Conservation (phyloP, 2,329 filamentous ascomycete species). For the Aspergillus flavus region DNA sequence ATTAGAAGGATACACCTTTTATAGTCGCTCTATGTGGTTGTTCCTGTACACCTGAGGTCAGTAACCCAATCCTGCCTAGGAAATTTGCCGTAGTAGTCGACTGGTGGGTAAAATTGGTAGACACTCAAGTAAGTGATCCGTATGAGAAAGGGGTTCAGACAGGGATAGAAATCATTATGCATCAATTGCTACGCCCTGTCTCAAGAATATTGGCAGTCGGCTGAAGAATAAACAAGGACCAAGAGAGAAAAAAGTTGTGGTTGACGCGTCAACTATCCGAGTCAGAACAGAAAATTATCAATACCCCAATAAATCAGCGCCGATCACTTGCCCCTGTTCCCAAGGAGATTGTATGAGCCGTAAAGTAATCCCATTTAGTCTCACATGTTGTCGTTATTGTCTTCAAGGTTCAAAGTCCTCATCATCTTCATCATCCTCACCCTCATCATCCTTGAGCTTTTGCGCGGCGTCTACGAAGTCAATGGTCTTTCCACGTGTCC, state of each 20-base stretch:
- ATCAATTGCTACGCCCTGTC: background rate
- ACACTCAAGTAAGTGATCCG: background rate
- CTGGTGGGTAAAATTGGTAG: background rate
- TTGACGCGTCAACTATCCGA: background rate
- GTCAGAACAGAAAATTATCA: slow-evolving; percentile 3
- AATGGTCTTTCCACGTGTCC: slow-evolving; percentile 89
- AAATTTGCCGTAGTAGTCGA: background rate
- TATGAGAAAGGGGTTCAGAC: background rate
- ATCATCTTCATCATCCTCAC: slow-evolving; percentile 62
- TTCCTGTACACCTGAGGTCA: background rate
- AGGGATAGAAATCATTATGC: background rate
- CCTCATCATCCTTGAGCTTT: slow-evolving; percentile 71
- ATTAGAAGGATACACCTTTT: background rate
- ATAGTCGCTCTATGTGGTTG: background rate
- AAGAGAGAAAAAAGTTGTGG: background rate
- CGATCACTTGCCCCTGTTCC: slow-evolving; percentile 18
- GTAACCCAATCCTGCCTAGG: background rate
- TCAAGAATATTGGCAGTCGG: background rate
- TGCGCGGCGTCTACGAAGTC: slow-evolving; percentile 90
- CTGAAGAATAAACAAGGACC: background rate
- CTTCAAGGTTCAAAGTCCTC: slow-evolving; percentile 41
- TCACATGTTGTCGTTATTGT: slow-evolving; percentile 44
- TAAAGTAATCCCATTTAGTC: slow-evolving; percentile 32
- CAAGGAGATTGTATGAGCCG: slow-evolving; percentile 12
- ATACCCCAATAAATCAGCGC: slow-evolving; percentile 24